phyloP scores from a whole-genome alignment of 2,329 filamentous ascomycete species.

The Talaromyces albobiverticillius region DNA sequence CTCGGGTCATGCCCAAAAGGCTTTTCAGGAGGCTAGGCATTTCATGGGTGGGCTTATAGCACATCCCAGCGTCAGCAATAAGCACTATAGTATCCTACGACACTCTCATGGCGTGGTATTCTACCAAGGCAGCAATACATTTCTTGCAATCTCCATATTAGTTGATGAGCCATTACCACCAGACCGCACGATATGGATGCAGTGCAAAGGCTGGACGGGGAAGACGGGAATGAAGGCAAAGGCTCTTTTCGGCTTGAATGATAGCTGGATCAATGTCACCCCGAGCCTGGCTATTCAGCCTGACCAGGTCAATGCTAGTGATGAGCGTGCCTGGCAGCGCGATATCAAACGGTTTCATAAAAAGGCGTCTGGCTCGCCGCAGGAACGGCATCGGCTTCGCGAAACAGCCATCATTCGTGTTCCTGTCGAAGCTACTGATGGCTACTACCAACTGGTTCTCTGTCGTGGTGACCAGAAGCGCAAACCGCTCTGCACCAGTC shows the following conservation, averaged over 20 bases:
- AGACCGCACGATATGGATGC: conserved; percentile 63
- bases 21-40: conserved; percentile 56
- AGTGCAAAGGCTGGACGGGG: conserved; percentile 66
- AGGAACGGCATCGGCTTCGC: conserved; percentile 52
- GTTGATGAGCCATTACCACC: conserved; percentile 55
- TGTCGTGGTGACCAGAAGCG: conserved; percentile 53
- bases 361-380: conserved; percentile 47
- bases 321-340: conserved; percentile 66
- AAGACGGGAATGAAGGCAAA: conserved; percentile 67
- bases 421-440: conserved; percentile 61
- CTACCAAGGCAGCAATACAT: conserved; percentile 64
- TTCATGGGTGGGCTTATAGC: conserved; percentile 64
- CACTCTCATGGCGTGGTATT: conserved; percentile 64
- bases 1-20: conserved; percentile 26
- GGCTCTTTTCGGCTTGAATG: conserved; percentile 58
- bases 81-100: conserved; percentile 64
- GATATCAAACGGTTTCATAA: conserved; percentile 64
- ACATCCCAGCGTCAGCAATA: conserved; percentile 63
- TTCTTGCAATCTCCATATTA: conserved; percentile 63
- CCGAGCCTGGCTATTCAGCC: conserved; percentile 49
- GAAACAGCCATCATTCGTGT: conserved; percentile 66
- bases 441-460: conserved; percentile 66
- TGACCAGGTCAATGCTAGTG: conserved; percentile 51
- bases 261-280: conserved; percentile 67
- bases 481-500: conserved; percentile 62